A percentile compares a stretch with the other conserved stretches of the same genome.
Evolutionary conservation across 805 yeast species (phyloP).

Genomic region (Yarrowia sp.): DNA sequence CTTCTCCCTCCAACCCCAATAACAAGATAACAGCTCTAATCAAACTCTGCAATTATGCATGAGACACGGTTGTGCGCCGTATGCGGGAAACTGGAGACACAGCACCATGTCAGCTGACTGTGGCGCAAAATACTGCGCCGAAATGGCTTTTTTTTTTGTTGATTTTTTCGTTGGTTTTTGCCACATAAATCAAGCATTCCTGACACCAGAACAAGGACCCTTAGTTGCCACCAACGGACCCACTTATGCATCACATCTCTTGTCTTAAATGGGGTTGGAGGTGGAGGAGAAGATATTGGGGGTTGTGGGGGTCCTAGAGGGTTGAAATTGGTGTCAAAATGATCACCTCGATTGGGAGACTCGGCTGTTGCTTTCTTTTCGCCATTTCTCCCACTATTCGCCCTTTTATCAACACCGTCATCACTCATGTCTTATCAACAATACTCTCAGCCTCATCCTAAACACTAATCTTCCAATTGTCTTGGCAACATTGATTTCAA

Average conservation of each 20-base stretch:
- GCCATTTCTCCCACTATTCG: background rate
- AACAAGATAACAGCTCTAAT: background rate
- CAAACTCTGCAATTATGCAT: background rate
- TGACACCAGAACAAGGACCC: background rate
- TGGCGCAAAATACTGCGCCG: too few species aligned
- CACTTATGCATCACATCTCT: background rate
- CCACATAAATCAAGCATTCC: background rate
- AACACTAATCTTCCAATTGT: background rate
- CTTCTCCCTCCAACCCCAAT: background rate
- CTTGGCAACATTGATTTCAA: background rate
- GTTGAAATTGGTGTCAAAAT: background rate
- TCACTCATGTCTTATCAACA: background rate
- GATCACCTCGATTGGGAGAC: too few species aligned
- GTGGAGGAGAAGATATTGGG: background rate
- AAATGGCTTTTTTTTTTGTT: too few species aligned
- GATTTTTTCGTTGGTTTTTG: too few species aligned
- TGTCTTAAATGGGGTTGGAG: background rate
- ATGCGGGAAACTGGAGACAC: background rate
- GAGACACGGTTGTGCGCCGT: background rate
- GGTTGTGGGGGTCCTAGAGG: background rate
- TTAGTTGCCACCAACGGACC: background rate
- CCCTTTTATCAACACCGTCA: background rate
- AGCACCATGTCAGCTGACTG: too few species aligned
- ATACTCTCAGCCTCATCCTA: background rate
- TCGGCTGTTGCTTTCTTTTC: background rate